phyloP scores from a whole-genome alignment of 257 asterid species.

The Solanum appendiculatum region DNA sequence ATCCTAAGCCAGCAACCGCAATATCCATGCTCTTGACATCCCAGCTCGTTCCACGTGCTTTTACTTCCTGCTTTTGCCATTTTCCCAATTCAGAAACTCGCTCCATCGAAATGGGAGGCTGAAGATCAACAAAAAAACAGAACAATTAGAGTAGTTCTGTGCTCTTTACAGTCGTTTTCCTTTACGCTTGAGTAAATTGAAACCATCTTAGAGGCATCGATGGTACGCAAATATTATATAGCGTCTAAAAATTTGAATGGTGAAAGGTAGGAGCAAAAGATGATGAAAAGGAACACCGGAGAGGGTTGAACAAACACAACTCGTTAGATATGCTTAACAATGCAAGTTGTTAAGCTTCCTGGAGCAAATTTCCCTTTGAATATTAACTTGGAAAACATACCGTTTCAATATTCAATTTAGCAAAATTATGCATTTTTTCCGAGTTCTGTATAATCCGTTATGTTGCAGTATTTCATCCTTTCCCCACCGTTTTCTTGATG shows the following conservation, averaged over 20 bases:
- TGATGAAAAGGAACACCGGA: neutral
- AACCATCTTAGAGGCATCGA: neutral
- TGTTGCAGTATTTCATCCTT: too few relatives aligned
- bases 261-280: neutral
- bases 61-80: constrained; percentile 55
- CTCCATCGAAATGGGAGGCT: constrained; percentile 66
- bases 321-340: neutral
- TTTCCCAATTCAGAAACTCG: constrained; percentile 60
- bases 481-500: too few relatives aligned
- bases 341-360: neutral
- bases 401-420: too few relatives aligned
- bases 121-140: constrained; percentile 6
- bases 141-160: neutral
- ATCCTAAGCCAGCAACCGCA: constrained; percentile 82
- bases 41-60: constrained; percentile 80
- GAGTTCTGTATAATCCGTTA: neutral
- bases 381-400: neutral
- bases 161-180: neutral
- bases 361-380: neutral
- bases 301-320: neutral
- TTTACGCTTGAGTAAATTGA: neutral
- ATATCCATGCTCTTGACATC: constrained; percentile 70
- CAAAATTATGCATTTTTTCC: too few relatives aligned
- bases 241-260: neutral
- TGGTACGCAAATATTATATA: neutral